These are phyloP conservation scores for Raphanus sativus DNA, from an alignment of 345 rosid species.

Conservation along the genomic window DNA sequence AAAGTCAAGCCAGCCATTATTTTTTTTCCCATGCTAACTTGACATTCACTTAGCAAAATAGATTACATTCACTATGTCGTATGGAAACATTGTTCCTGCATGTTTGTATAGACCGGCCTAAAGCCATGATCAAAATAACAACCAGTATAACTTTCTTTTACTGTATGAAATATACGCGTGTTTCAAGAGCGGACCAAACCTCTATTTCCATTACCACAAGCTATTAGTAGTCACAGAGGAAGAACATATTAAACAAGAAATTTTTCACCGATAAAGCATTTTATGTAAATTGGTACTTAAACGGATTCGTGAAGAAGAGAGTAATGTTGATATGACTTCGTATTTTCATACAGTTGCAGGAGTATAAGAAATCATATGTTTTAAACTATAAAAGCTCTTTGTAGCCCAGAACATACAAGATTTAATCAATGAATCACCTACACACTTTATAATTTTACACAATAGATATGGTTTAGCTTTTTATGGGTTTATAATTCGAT, in stretches of 20 bases:
- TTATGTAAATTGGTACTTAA: neutral
- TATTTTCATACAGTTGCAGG: neutral
- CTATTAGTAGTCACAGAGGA: conserved; percentile 11
- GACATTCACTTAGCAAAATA: conserved; percentile 32
- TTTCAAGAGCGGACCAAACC: neutral
- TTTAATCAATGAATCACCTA: neutral
- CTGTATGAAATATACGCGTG: neutral
- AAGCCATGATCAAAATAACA: conserved; percentile 31
- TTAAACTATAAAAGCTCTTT: neutral
- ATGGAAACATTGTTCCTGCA: conserved; percentile 22
- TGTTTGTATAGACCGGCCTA: conserved; percentile 39
- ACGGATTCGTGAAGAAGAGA: neutral
- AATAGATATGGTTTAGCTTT: neutral
- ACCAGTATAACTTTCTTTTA: conserved; percentile 15
- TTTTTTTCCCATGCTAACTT: conserved; percentile 34
- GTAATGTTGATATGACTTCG: neutral
- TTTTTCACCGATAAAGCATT: neutral
- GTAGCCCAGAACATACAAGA: neutral
- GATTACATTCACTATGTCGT: conserved; percentile 25
- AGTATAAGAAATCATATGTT: neutral
- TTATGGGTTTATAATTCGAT: neutral
- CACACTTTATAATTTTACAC: neutral
- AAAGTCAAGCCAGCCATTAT: conserved; percentile 21
- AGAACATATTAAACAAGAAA: neutral
- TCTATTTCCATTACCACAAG: conserved; percentile 19